Evolutionary conservation across 345 rosid genomes (phyloP).

Genomic region (Arabidopsis arenosa): DNA sequence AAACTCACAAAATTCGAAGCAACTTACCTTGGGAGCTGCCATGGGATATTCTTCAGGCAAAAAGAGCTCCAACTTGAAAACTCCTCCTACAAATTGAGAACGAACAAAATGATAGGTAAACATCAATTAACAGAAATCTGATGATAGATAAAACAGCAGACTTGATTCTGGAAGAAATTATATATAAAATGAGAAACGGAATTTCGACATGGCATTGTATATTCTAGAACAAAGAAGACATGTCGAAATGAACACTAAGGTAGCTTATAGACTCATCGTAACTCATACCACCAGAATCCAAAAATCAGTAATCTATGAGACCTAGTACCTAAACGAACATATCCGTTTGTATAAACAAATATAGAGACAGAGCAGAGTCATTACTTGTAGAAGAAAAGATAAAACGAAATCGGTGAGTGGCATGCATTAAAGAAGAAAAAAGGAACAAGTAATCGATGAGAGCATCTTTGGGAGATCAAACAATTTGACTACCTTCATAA

Average conservation of each 20-base stretch:
- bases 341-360: background rate
- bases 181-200: background rate
- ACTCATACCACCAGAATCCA: background rate
- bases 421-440: background rate
- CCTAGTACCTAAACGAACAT: background rate
- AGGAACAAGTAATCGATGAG: background rate
- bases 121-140: background rate
- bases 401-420: background rate
- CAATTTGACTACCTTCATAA: slow-evolving; percentile 69
- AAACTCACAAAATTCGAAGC: background rate
- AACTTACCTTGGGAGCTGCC: slow-evolving; percentile 97
- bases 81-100: slow-evolving; percentile 67
- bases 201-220: background rate
- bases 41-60: slow-evolving; percentile 99
- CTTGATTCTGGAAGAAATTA: background rate
- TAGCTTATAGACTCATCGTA: background rate
- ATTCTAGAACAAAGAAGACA: background rate
- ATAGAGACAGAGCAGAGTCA: background rate
- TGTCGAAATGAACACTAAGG: background rate
- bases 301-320: background rate
- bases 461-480: background rate
- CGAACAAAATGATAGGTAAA: background rate
- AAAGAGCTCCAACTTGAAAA: slow-evolving; percentile 96
- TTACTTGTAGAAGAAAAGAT: background rate
- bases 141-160: background rate